phyloP scores from a whole-genome alignment of 2,329 filamentous ascomycete genomes.

The Basipetospora chlamydospora region DNA sequence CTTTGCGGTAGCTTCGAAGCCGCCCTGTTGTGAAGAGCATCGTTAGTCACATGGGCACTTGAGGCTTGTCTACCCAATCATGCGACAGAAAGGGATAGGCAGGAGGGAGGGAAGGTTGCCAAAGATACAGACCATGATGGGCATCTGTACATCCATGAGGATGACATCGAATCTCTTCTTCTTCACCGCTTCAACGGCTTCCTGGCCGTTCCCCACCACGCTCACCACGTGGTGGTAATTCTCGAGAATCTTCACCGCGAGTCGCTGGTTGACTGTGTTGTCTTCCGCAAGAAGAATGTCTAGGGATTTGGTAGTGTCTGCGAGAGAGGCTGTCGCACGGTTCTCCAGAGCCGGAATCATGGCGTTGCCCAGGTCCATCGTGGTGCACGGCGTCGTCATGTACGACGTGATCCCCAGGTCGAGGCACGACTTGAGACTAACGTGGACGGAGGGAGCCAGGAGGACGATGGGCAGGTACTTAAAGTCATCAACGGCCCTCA shows the following conservation, averaged over 20 bases:
- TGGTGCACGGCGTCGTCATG: constrained; percentile 91
- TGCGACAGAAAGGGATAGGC: not conserved
- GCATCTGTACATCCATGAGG: constrained; percentile 99
- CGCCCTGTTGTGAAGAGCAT: constrained; percentile 42
- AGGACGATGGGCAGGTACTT: constrained; percentile 96
- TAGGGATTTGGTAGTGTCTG: constrained; percentile 89
- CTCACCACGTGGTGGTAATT: constrained; percentile 90
- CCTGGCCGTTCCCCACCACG: constrained; percentile 87
- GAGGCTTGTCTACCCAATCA: not conserved
- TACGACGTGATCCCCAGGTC: constrained; percentile 97
- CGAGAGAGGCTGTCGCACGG: constrained; percentile 75
- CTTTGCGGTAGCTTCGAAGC: constrained; percentile 92
- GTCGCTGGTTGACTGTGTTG: constrained; percentile 90
- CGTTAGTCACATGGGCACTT: constrained; percentile 1
- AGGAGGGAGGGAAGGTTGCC: constrained; percentile 8
- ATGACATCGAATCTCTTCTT: constrained; percentile 90
- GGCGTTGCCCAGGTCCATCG: constrained; percentile 88
- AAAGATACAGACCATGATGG: constrained; percentile 64
- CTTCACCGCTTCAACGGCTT: constrained; percentile 86
- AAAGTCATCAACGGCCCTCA: constrained; percentile 84
- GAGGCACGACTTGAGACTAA: constrained; percentile 83
- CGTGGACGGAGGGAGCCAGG: constrained; percentile 74
- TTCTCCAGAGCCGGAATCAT: constrained; percentile 94
- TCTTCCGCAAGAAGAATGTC: constrained; percentile 93
- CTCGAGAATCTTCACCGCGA: constrained; percentile 92